Evolutionary conservation across 495 filamentous ascomycete species (phyloP).

Genomic region (Cladorrhinum samala): DNA sequence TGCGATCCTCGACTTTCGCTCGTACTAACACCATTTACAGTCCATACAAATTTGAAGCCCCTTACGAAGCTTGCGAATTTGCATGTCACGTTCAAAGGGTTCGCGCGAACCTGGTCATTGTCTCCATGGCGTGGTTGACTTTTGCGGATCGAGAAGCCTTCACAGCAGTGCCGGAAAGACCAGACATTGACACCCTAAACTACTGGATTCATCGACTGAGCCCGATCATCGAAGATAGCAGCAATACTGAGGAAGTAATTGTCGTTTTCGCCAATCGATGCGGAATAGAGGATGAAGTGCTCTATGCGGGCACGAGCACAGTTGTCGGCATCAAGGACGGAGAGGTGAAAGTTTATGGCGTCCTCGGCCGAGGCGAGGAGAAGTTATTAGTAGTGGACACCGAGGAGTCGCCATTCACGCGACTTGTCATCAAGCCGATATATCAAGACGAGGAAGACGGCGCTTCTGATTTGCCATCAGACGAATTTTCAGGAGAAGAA

Average conservation of each 20-base stretch:
- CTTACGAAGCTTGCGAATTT: slow-evolving; percentile 79
- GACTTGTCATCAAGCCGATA: slow-evolving; percentile 18
- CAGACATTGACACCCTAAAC: slow-evolving; percentile 73
- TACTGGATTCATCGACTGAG: slow-evolving; percentile 82
- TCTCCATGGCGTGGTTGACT: slow-evolving; percentile 89
- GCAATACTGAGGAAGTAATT: slow-evolving; percentile 50
- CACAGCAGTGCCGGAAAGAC: slow-evolving; percentile 41
- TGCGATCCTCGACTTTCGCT: not conserved
- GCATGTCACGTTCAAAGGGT: slow-evolving; percentile 63
- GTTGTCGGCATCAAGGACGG: slow-evolving; percentile 70
- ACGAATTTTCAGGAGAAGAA: not conserved
- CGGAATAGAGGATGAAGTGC: slow-evolving; percentile 60
- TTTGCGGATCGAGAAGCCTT: slow-evolving; percentile 43
- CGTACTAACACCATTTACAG: slow-evolving; percentile 12
- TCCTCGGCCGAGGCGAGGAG: slow-evolving; percentile 59
- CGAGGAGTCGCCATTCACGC: slow-evolving; percentile 23
- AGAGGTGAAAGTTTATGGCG: slow-evolving; percentile 58
- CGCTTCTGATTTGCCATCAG: not conserved
- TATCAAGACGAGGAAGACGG: not conserved
- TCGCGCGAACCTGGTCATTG: slow-evolving; percentile 63
- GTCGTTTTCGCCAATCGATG: slow-evolving; percentile 80
- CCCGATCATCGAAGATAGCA: slow-evolving; percentile 58
- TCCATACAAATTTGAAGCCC: slow-evolving; percentile 58
- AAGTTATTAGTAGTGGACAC: slow-evolving; percentile 63
- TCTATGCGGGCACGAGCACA: slow-evolving; percentile 85